Conservation (phyloP, 129 eudicot genomes). For the Artemisia tridentata region DNA sequence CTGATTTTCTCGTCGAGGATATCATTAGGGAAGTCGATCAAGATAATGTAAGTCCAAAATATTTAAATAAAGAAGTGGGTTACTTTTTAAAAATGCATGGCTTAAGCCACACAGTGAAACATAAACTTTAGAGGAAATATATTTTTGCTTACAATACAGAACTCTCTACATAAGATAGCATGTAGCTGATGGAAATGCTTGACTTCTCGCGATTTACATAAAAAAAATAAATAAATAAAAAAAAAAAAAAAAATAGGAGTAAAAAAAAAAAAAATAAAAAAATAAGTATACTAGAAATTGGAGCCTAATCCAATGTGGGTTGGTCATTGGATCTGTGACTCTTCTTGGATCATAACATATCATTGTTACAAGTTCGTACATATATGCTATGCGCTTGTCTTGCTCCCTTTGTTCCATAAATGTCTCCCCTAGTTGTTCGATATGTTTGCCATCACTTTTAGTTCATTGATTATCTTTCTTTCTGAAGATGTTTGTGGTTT, state of each 20-base stretch:
- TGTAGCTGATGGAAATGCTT: neutral
- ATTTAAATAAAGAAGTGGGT: neutral
- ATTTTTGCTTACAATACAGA: neutral
- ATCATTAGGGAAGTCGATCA: conserved; percentile 88
- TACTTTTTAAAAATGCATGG: neutral
- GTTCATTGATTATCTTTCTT: neutral
- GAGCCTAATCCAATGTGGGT: too few relatives aligned
- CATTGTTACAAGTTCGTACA: too few relatives aligned
- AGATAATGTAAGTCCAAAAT: conserved; percentile 82
- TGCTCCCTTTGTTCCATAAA: neutral
- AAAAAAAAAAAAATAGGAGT: too few relatives aligned
- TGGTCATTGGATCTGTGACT: too few relatives aligned
- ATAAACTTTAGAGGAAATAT: neutral
- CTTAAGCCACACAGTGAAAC: neutral
- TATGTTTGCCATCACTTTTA: neutral
- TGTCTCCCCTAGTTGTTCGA: neutral
- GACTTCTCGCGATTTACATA: neutral
- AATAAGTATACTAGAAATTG: too few relatives aligned
- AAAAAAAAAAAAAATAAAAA: too few relatives aligned
- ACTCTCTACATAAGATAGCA: neutral
- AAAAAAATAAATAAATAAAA: too few relatives aligned
- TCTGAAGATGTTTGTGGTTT: neutral
- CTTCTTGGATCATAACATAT: too few relatives aligned
- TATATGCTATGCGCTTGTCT: too few relatives aligned
- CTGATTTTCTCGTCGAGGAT: conserved; percentile 68